Evolutionary conservation across 345 rosid species (phyloP), one percentile per base, ranked within the genome.

Genomic region (Lepidium aucheri): DNA sequence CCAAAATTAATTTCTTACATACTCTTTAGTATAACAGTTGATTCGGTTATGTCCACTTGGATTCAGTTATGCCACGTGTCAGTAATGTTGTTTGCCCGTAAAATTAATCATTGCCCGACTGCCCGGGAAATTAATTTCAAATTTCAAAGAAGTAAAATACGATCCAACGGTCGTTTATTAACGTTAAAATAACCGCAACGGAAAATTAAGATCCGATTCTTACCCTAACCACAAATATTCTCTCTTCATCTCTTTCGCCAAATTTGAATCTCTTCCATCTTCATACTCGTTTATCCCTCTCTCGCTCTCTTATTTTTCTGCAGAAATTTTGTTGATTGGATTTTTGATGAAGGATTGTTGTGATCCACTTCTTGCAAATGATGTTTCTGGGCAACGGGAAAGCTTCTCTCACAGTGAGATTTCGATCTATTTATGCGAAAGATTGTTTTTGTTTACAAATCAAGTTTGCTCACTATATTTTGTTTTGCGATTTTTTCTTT

Each of bases 361-460:
- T 65, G 62, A 73, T 75, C 83, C 85, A 39, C 79, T 81, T 77
- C 74, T 81, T 53, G 69, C 77, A 32, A 67, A 78, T n/a, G 85
- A 83, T 76, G 81, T 60, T 69, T 74, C 82, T 54, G 38, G 10
- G 53, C 81, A 62, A 39, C 80, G 28, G 9, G 76, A 71, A 67
- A 70, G 47, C 73, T 70, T 69, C 28, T 71, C 67, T 30, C 26
- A 0, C 46, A 32, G 85, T 84, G 73, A 83, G 75, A 32, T 46
- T 30, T 41, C 14, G 20, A 14, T 8, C 18, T 28, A 10, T 45
- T 13, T 22, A 1, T 28, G 6, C 53, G 7, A 41, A 40, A 2
- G 11, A 28, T 43, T 41, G 2, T 40, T 70, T 54, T 42, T 6
- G 3, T 8, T 38, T 54, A 7, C 26, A 18, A 18, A 26, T 13